Evolutionary conservation across 768 basidiomycete species (phyloP).

Genomic region (Mycena galericulata): DNA sequence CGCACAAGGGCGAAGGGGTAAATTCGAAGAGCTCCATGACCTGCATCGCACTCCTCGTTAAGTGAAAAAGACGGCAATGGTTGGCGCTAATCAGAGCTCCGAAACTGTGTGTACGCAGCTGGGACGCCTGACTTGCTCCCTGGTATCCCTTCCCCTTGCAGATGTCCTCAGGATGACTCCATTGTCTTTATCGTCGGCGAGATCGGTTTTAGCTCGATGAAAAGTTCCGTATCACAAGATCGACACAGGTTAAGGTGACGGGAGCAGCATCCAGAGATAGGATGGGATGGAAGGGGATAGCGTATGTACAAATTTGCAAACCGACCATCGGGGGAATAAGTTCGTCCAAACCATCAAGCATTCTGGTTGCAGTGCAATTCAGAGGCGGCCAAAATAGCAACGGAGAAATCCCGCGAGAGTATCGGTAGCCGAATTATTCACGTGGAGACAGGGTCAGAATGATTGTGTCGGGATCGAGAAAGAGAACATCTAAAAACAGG

Average conservation of each 20-base stretch:
- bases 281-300: too few species aligned
- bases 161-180: not conserved
- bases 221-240: slow-evolving; percentile 26
- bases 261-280: too few species aligned
- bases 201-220: slow-evolving; percentile 25
- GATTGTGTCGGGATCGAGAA: too few species aligned
- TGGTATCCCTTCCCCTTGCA: slow-evolving; percentile 13
- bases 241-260: slow-evolving; percentile 27
- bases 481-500: too few species aligned
- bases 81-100: slow-evolving; percentile 22
- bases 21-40: slow-evolving; percentile 12
- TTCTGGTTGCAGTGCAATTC: too few species aligned
- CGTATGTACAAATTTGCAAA: too few species aligned
- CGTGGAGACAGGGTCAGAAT: too few species aligned
- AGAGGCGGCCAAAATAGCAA: too few species aligned
- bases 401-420: too few species aligned
- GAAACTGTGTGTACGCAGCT: slow-evolving; percentile 27
- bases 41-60: slow-evolving; percentile 12
- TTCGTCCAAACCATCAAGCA: too few species aligned
- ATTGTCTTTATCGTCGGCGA: not conserved
- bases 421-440: too few species aligned
- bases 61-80: slow-evolving; percentile 21
- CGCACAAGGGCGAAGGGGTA: not conserved
- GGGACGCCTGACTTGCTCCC: slow-evolving; percentile 30
- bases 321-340: too few species aligned